Evolutionary conservation across 371 early-diverging fungal species (phyloP).

Genomic region (Mortierella sp.): DNA sequence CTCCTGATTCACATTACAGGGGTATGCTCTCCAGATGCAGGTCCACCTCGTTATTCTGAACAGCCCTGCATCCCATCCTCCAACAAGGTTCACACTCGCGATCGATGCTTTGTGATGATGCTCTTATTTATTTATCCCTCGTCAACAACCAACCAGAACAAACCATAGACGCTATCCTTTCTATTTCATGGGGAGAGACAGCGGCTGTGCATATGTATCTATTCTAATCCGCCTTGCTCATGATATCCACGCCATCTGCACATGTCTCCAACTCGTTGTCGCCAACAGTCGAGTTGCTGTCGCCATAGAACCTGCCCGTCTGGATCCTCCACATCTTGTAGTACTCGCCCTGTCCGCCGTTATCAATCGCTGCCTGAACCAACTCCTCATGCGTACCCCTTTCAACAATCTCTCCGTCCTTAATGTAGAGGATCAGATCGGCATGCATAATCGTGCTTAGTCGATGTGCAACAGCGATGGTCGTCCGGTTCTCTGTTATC

Average conservation of each 20-base stretch:
- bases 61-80: background rate
- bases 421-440: conserved; percentile 80
- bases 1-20: background rate
- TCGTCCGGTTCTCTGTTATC: conserved; percentile 74
- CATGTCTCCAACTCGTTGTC: background rate
- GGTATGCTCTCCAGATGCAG: background rate
- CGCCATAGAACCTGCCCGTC: conserved; percentile 7
- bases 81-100: background rate
- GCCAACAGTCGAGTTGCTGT: background rate
- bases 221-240: background rate
- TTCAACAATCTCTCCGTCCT: conserved; percentile 85
- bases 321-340: conserved; percentile 48
- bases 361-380: conserved; percentile 36
- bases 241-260: background rate
- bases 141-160: background rate
- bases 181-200: background rate
- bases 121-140: background rate
- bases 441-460: conserved; percentile 80
- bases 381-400: conserved; percentile 84
- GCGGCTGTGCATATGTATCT: background rate
- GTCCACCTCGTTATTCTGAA: background rate
- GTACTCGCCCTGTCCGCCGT: conserved; percentile 39
- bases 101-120: too few relatives aligned
- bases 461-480: conserved; percentile 77
- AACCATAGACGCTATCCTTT: background rate